Percentiles rank a stretch among this genome's conserved stretches.
Conservation (phyloP, 331 rosid species). For the Acacia pycnantha region DNA sequence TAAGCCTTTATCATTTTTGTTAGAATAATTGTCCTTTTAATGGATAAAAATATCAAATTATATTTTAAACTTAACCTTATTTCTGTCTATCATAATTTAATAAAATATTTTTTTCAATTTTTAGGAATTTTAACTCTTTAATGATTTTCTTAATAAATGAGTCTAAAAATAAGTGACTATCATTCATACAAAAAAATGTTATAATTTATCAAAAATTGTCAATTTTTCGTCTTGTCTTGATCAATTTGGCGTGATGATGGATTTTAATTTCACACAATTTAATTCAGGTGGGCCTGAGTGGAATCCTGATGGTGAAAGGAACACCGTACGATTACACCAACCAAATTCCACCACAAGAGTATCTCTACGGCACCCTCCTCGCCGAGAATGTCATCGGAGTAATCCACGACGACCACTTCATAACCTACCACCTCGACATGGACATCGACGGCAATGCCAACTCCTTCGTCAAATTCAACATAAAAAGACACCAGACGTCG, state of each 20-base stretch:
- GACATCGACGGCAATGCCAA: conserved; percentile 79
- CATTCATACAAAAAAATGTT: too few relatives aligned
- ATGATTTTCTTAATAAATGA: too few relatives aligned
- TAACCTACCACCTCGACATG: conserved; percentile 77
- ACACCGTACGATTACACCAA: conserved; percentile 55
- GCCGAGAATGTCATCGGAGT: conserved; percentile 82
- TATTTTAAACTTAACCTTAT: too few relatives aligned
- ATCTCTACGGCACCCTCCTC: conserved; percentile 70
- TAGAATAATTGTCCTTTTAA: too few relatives aligned
- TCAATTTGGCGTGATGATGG: not conserved
- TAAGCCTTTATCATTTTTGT: too few relatives aligned
- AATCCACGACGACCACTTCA: conserved; percentile 83
- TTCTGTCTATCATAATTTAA: too few relatives aligned
- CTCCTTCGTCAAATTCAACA: conserved; percentile 67
- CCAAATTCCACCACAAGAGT: conserved; percentile 43
- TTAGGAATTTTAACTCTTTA: too few relatives aligned
- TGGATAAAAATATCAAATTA: too few relatives aligned
- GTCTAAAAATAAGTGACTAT: not conserved
- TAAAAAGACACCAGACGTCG: conserved; percentile 45
- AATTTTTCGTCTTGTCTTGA: not conserved
- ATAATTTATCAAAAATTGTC: too few relatives aligned
- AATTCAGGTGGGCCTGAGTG: conserved; percentile 80
- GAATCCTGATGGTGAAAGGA: conserved; percentile 92
- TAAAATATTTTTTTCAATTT: too few relatives aligned
- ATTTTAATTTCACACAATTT: too few relatives aligned